Base-by-base conservation (phyloP, 2,329 filamentous ascomycete genomes). In the Alternaria triticina region DNA sequence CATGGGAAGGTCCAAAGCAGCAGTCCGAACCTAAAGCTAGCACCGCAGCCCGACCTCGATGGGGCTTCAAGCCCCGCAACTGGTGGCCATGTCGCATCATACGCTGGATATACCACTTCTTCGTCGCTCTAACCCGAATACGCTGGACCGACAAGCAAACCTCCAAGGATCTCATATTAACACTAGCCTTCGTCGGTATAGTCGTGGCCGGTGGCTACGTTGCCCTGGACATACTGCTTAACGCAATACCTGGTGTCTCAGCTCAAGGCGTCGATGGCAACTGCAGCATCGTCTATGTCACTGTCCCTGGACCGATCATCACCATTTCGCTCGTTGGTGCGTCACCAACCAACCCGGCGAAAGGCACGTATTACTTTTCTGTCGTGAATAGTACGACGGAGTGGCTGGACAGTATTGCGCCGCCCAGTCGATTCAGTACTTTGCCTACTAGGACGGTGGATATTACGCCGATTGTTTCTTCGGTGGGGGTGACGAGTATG, bases 221-320 rank as follows among this genome's bases (percentile, higher is more conserved):
- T 6, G 65, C 66, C 7, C 30, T 77, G 9, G 72, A 75, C 22
- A 66, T 72, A 20, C 0, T 75, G 22, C 54, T 70, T 23, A 62
- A 60, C 6, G 59, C 74, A 2, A 54, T 77, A 20, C 64, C 64
- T n/a, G 61, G 57, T 22, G 74, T 66, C n/a, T 57, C 65, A 49
- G 77, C 77, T 20, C 74, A 77, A 27, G 65, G 60, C 5, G 36
- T 64, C n/a, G 68, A 69, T 9, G 51, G 65, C 5, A 67, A 73
- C 47, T 79, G 77, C 63, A 78, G 73, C 44, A 52, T 77, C 40
- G 71, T 76, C 57, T 78, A 77, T 46, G 72, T 78, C 30, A 78
- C 75, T 8, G 61, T 78, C 9, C 75, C 76, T 5, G 76, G 74
- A 2, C 74, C 74, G 0, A 72, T 78, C 54, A 72, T 77, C n/a